Evolutionary conservation across 2,329 filamentous ascomycete species (phyloP).

Genomic region (Aspergillus cejpii): DNA sequence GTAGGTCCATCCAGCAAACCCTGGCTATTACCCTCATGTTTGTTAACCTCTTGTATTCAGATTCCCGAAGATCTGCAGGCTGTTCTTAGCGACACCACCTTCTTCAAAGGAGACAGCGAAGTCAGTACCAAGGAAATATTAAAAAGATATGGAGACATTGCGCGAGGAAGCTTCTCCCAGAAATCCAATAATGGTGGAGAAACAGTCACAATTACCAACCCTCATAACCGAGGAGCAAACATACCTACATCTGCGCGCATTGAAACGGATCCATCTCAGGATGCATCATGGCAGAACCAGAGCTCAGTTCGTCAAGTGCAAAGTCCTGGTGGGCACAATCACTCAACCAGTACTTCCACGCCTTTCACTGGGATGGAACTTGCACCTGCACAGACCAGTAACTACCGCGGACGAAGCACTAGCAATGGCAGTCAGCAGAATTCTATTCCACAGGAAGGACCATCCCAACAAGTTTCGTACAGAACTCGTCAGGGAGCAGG

Average conservation of each 20-base stretch:
- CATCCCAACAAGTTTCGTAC: slow-evolving; percentile 32
- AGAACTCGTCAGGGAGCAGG: slow-evolving; percentile 33
- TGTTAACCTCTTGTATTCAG: slow-evolving; percentile 43
- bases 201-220: slow-evolving; percentile 44
- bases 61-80: slow-evolving; percentile 87
- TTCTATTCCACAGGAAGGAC: slow-evolving; percentile 23
- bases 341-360: slow-evolving; percentile 24
- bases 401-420: slow-evolving; percentile 32
- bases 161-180: slow-evolving; percentile 55
- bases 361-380: slow-evolving; percentile 21
- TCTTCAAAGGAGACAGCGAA: slow-evolving; percentile 76
- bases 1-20: slow-evolving; percentile 49
- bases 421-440: slow-evolving; percentile 32
- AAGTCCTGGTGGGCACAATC: slow-evolving; percentile 36
- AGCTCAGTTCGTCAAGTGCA: slow-evolving; percentile 71
- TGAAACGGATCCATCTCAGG: slow-evolving; percentile 75
- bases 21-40: background rate
- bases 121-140: slow-evolving; percentile 96
- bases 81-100: slow-evolving; percentile 71
- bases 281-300: slow-evolving; percentile 69
- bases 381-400: slow-evolving; percentile 20
- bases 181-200: slow-evolving; percentile 48
- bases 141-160: slow-evolving; percentile 82
- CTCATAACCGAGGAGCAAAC: slow-evolving; percentile 37
- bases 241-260: slow-evolving; percentile 56